Evolutionary conservation across 495 filamentous ascomycete genomes (phyloP).

Genomic region (Aspergillus hancockii): DNA sequence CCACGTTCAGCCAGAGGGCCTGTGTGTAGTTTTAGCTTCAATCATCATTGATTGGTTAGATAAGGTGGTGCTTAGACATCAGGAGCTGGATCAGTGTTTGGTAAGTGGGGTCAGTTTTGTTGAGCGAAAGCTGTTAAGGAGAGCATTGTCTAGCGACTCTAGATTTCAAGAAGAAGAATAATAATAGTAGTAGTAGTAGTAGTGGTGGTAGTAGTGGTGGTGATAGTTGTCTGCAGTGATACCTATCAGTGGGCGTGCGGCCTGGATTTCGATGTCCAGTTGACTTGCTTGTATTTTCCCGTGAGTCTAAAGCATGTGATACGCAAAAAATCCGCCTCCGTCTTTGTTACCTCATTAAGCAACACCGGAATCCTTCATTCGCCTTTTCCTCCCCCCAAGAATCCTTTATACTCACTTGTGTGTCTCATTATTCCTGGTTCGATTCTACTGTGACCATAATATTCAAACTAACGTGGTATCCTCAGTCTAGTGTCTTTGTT

Average conservation of each 20-base stretch:
- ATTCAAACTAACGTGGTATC: not conserved
- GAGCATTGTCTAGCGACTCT: not conserved
- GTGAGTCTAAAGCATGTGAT: slow-evolving; percentile 31
- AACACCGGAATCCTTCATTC: slow-evolving; percentile 1
- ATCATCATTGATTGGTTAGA: not conserved
- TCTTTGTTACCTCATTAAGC: not conserved
- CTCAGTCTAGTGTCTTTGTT: not conserved
- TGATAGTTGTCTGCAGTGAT: no score
- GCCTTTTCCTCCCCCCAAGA: not conserved
- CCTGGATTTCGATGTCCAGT: not conserved
- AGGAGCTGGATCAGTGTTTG: slow-evolving; percentile 2
- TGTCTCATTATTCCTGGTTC: not conserved
- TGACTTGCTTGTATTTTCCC: not conserved
- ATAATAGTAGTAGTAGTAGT: no score
- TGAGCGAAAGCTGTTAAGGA: not conserved
- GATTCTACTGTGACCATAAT: not conserved
- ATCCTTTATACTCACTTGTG: slow-evolving; percentile 1
- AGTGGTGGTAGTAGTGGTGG: no score
- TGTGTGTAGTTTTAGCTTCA: not conserved
- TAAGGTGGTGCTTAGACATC: not conserved
- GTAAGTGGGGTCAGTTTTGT: not conserved
- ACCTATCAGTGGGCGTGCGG: not conserved
- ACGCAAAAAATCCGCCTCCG: slow-evolving; percentile 15
- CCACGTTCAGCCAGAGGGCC: not conserved
- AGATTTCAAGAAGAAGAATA: no score